These are phyloP conservation scores for Exidia glandulosa DNA, from an alignment of 768 basidiomycete genomes.

Conservation along the genomic window DNA sequence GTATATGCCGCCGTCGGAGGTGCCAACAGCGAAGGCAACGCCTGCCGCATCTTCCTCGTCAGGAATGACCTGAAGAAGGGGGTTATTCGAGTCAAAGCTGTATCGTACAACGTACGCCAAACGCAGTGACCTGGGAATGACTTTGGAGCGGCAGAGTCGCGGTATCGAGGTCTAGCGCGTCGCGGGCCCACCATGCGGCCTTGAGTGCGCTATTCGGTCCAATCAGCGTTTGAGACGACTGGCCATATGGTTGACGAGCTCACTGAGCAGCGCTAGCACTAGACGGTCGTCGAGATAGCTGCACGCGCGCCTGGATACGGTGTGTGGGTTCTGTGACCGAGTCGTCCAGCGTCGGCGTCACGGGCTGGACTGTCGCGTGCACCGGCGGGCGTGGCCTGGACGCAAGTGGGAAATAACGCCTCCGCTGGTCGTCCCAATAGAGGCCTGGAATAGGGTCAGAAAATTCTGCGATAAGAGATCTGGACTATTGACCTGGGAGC, in stretches of 20 bases:
- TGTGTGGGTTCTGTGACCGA: background rate
- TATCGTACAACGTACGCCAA: background rate
- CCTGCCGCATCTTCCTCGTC: background rate
- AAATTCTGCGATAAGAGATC: too few species aligned
- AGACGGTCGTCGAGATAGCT: background rate
- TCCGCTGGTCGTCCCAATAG: conserved; percentile 39
- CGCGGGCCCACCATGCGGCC: background rate
- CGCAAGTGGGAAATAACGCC: conserved; percentile 47
- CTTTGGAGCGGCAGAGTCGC: background rate
- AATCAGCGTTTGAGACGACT: too few species aligned
- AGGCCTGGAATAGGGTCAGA: too few species aligned
- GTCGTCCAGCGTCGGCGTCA: background rate
- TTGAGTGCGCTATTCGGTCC: background rate
- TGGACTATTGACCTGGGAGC: conserved; percentile 20
- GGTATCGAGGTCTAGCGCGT: background rate
- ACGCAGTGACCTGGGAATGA: background rate
- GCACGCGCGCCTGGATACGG: background rate
- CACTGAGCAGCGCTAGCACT: too few species aligned
- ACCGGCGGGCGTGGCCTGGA: conserved; percentile 12
- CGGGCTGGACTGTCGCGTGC: background rate
- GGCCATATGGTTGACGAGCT: too few species aligned
- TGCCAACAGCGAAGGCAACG: background rate
- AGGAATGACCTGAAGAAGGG: background rate
- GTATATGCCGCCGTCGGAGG: background rate
- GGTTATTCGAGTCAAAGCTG: too few species aligned